Evolutionary conservation across 257 asterid species (phyloP).

Genomic region (Ophiorrhiza pumila): DNA sequence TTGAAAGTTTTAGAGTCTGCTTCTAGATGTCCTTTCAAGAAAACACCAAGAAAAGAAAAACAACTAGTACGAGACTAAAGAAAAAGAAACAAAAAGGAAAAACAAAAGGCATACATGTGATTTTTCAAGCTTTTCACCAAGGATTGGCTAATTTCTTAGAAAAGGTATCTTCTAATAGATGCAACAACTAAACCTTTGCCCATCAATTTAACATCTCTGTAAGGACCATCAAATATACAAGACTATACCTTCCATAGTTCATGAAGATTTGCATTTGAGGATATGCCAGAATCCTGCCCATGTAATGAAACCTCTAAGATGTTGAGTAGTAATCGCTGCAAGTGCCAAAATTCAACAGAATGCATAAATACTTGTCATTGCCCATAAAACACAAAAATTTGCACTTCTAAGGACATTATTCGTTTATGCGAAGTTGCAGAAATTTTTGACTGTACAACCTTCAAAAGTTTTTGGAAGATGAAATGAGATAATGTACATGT

Average conservation of each 20-base stretch:
- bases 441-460: not conserved
- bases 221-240: slow-evolving; percentile 10
- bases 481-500: not conserved
- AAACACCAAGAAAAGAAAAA: slow-evolving; percentile 1
- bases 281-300: slow-evolving; percentile 33
- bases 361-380: slow-evolving; percentile 10
- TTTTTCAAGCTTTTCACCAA: not conserved
- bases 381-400: not conserved
- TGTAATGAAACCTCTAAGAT: slow-evolving; percentile 37
- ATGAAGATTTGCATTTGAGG: slow-evolving; percentile 41
- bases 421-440: not conserved
- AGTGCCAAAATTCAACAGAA: slow-evolving; percentile 14
- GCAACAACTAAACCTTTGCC: not conserved
- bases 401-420: not conserved
- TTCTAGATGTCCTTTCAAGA: not conserved
- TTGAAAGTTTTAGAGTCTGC: not conserved
- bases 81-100: not conserved
- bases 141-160: not conserved
- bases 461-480: too few relatives aligned
- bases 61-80: not conserved
- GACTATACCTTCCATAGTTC: slow-evolving; percentile 58
- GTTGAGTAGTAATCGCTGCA: slow-evolving; percentile 69
- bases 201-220: not conserved
- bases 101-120: not conserved
- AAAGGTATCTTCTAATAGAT: not conserved